These are phyloP conservation scores for Acorus gramineus DNA, from an alignment of 106 monocot species.

Conservation along the genomic window DNA sequence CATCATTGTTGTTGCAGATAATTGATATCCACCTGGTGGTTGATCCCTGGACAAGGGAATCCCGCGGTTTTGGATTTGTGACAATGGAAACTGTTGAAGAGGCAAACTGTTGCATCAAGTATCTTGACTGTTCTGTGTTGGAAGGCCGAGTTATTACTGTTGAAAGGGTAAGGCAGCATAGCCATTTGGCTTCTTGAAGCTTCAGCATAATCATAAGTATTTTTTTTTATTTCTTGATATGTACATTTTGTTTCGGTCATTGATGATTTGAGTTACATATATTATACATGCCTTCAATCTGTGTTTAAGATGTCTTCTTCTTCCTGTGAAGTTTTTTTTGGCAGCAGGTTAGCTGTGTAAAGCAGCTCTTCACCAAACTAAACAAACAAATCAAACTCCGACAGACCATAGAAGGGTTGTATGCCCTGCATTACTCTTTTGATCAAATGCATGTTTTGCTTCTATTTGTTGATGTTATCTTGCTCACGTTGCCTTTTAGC, in stretches of 20 bases:
- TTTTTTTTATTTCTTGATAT: too few species aligned
- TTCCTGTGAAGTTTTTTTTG: slow-evolving; percentile 36
- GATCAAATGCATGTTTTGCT: neutral
- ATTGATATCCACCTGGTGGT: slow-evolving; percentile 60
- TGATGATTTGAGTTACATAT: too few species aligned
- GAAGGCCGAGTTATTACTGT: slow-evolving; percentile 92
- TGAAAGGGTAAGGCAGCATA: slow-evolving; percentile 52
- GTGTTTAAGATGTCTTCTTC: slow-evolving; percentile 3
- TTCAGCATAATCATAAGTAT: too few species aligned
- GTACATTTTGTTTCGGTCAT: too few species aligned
- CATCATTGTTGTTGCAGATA: slow-evolving; percentile 31
- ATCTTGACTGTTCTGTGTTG: slow-evolving; percentile 63
- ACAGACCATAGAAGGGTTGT: slow-evolving; percentile 49
- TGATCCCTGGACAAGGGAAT: slow-evolving; percentile 79
- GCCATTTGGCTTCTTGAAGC: too few species aligned
- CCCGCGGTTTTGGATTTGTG: slow-evolving; percentile 90
- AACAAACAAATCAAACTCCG: slow-evolving; percentile 49
- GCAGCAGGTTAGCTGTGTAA: slow-evolving; percentile 55
- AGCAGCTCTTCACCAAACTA: slow-evolving; percentile 64
- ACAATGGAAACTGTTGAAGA: slow-evolving; percentile 55
- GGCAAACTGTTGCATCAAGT: slow-evolving; percentile 68
- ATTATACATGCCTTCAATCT: too few species aligned
- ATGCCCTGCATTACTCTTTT: slow-evolving; percentile 43
- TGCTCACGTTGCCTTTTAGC: neutral
- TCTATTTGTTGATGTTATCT: neutral